A percentile compares a stretch with the other conserved stretches of the same genome.
Conservation (phyloP, 352 stramenopile genomes). For the Phytophthora sansomeana region DNA sequence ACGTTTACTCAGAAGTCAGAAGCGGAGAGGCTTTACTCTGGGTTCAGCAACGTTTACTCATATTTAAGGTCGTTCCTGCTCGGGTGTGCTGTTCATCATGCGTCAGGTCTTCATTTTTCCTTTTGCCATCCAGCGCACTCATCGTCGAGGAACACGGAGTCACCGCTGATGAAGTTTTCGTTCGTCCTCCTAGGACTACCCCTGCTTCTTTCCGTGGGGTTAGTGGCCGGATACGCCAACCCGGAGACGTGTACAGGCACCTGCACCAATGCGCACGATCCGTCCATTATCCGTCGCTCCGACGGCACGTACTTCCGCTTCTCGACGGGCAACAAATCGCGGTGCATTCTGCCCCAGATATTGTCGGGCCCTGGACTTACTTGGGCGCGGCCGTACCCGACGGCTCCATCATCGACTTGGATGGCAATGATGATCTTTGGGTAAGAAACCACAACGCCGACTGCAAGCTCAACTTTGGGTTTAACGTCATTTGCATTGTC, state of each 20-base stretch:
- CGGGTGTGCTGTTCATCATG: background rate
- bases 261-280: conserved; percentile 56
- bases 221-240: conserved; percentile 30
- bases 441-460: no score
- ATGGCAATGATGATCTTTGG: conserved; percentile 59
- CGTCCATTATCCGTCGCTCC: conserved; percentile 53
- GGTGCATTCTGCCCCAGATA: conserved; percentile 49
- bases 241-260: conserved; percentile 33
- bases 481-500: conserved; percentile 1
- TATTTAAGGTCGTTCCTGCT: no score
- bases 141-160: no score
- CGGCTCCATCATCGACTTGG: conserved; percentile 55
- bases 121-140: conserved; percentile 12
- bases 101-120: background rate
- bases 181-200: conserved; percentile 10
- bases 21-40: no score
- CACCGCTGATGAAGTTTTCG: conserved; percentile 14
- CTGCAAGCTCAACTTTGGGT: no score
- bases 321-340: conserved; percentile 59
- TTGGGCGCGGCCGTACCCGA: conserved; percentile 45
- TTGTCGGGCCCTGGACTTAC: conserved; percentile 60
- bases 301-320: conserved; percentile 68
- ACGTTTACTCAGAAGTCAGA: no score
- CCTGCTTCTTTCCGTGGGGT: conserved; percentile 12
- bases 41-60: no score